Evolutionary conservation across 1,139 yeast species (phyloP).

Genomic region (Debaryomyces singareniensis): DNA sequence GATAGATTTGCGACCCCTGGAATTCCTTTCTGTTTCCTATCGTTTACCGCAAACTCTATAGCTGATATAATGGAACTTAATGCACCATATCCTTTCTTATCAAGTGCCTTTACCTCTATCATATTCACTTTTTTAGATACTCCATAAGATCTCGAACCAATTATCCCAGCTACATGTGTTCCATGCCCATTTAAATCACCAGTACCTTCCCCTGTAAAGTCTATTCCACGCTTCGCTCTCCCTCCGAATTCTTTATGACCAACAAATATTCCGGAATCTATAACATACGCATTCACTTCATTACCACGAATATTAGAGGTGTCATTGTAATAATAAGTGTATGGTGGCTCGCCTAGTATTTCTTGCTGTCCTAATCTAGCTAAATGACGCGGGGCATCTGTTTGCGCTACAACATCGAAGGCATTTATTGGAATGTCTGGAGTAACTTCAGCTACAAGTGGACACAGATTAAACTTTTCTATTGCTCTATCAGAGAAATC

Average conservation of each 20-base stretch:
- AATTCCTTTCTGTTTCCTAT: slow-evolving; percentile 33
- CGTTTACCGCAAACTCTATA: slow-evolving; percentile 64
- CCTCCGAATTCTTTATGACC: slow-evolving; percentile 63
- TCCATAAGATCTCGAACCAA: slow-evolving; percentile 73
- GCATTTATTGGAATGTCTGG: slow-evolving; percentile 52
- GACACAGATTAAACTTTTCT: slow-evolving; percentile 40
- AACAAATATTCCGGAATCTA: slow-evolving; percentile 67
- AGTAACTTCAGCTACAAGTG: slow-evolving; percentile 50
- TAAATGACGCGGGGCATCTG: slow-evolving; percentile 61
- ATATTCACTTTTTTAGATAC: slow-evolving; percentile 66
- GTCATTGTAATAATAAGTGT: slow-evolving; percentile 17
- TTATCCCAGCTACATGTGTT: slow-evolving; percentile 88
- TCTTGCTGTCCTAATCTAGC: slow-evolving; percentile 54
- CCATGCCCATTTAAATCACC: slow-evolving; percentile 73
- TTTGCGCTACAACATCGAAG: slow-evolving; percentile 25
- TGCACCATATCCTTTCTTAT: slow-evolving; percentile 59
- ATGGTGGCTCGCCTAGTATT: slow-evolving; percentile 15
- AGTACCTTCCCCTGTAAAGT: slow-evolving; percentile 53
- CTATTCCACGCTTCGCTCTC: slow-evolving; percentile 53
- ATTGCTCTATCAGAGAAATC: slow-evolving; percentile 45
- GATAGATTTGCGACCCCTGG: slow-evolving; percentile 76
- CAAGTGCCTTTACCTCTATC: slow-evolving; percentile 67
- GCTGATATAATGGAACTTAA: slow-evolving; percentile 65
- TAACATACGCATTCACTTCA: slow-evolving; percentile 65
- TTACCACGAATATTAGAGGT: slow-evolving; percentile 19